phyloP scores from a whole-genome alignment of 176 grass and related monocot genomes.

The Raddia guianensis region DNA sequence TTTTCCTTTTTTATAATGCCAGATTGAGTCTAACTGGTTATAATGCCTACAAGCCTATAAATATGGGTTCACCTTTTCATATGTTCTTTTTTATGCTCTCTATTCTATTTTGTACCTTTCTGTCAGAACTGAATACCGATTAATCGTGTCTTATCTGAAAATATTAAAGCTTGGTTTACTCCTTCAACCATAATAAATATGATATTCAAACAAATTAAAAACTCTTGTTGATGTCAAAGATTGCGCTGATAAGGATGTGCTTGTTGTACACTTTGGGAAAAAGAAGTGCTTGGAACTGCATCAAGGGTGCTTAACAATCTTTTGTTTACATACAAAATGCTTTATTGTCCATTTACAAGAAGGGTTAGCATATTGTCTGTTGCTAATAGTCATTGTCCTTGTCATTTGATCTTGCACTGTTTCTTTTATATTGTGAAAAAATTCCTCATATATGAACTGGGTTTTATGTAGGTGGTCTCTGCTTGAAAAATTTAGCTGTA shows the following conservation, averaged over 20 bases:
- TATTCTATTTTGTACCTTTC: background rate
- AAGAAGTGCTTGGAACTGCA: conserved; percentile 2
- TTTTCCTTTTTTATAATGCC: background rate
- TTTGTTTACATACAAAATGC: conserved; percentile 15
- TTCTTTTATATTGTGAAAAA: conserved; percentile 4
- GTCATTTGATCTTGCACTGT: background rate
- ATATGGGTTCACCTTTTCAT: conserved; percentile 2
- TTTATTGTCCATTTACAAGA: background rate
- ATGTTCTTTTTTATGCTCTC: conserved; percentile 14
- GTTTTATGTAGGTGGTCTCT: conserved; percentile 88
- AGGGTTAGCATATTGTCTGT: conserved; percentile 1
- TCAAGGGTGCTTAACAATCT: background rate
- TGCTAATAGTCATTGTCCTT: conserved; percentile 19
- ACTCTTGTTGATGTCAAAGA: background rate
- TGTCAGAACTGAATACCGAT: background rate
- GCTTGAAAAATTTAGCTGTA: conserved; percentile 97
- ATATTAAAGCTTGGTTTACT: conserved; percentile 11
- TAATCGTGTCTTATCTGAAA: conserved; percentile 12
- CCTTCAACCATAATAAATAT: background rate
- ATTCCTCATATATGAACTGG: conserved; percentile 37
- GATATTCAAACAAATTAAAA: background rate
- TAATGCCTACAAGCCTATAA: conserved; percentile 19
- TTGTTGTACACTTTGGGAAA: background rate
- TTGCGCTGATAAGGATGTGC: background rate
- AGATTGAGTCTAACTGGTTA: conserved; percentile 23